These are phyloP conservation scores for Tylopilus sp. DNA, from an alignment of 768 basidiomycete species.

Conservation along the genomic window DNA sequence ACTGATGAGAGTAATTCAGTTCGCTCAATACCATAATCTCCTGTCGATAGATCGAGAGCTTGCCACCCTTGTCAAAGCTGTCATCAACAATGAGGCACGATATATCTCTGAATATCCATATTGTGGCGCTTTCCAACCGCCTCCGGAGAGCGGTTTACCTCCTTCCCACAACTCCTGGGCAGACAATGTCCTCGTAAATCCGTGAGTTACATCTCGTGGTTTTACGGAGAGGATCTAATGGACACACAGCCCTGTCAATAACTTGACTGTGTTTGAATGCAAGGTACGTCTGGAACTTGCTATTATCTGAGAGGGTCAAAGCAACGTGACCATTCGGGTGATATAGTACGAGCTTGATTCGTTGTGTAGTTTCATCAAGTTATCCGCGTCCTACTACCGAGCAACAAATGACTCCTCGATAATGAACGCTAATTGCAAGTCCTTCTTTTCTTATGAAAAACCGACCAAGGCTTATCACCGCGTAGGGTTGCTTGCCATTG, in stretches of 20 bases:
- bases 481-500: slow-evolving; percentile 63
- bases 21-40: slow-evolving; percentile 65
- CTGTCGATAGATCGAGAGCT: slow-evolving; percentile 55
- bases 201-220: slow-evolving; percentile 44
- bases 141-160: slow-evolving; percentile 64
- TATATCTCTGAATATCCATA: slow-evolving; percentile 74
- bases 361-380: slow-evolving; percentile 73
- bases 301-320: background rate
- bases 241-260: slow-evolving; percentile 55
- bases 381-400: slow-evolving; percentile 69
- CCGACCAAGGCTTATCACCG: background rate
- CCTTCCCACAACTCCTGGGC: slow-evolving; percentile 70
- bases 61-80: slow-evolving; percentile 68
- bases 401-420: slow-evolving; percentile 70
- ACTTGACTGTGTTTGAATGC: slow-evolving; percentile 76
- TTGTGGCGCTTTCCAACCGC: slow-evolving; percentile 80
- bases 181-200: slow-evolving; percentile 65
- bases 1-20: slow-evolving; percentile 37
- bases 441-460: background rate
- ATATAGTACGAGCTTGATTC: slow-evolving; percentile 76
- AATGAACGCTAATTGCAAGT: slow-evolving; percentile 65
- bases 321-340: background rate
- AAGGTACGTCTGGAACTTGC: slow-evolving; percentile 44
- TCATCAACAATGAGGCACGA: slow-evolving; percentile 76
- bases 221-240: background rate